phyloP scores from a whole-genome alignment of 2,329 filamentous ascomycete species.

The Fusarium anguioides region DNA sequence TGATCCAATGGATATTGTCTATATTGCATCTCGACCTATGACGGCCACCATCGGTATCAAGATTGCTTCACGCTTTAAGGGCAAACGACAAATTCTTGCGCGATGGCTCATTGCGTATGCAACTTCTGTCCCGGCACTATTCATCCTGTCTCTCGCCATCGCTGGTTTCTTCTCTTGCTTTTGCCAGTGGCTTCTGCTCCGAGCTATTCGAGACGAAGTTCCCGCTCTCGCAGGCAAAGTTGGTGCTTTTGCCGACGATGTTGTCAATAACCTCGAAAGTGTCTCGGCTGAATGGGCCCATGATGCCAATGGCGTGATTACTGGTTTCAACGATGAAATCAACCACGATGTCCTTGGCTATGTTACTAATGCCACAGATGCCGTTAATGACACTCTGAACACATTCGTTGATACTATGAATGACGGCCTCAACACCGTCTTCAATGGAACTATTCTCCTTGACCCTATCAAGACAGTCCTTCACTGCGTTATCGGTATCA shows the following conservation, averaged over 20 bases:
- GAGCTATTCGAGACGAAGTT: conserved; percentile 77
- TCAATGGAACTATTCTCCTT: conserved; percentile 84
- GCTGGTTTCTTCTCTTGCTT: conserved; percentile 85
- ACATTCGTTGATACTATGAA: conserved; percentile 83
- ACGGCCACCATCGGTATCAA: conserved; percentile 79
- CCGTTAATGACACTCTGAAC: conserved; percentile 88
- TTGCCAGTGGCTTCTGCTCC: conserved; percentile 84
- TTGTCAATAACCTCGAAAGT: conserved; percentile 77
- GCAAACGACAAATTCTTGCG: conserved; percentile 75
- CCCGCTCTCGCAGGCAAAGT: conserved; percentile 81
- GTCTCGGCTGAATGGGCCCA: conserved; percentile 81
- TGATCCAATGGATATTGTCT: conserved; percentile 88
- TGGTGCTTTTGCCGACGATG: conserved; percentile 80
- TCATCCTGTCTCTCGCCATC: conserved; percentile 83
- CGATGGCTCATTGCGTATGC: conserved; percentile 89
- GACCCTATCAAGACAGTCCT: conserved; percentile 83
- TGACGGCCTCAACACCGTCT: conserved; percentile 77
- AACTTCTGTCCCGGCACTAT: conserved; percentile 86
- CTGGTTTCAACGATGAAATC: conserved; percentile 76
- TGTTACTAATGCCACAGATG: conserved; percentile 83
- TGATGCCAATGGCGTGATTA: conserved; percentile 79
- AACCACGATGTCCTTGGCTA: conserved; percentile 89
- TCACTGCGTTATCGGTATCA: conserved; percentile 87
- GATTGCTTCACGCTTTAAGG: conserved; percentile 71
- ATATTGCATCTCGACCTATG: conserved; percentile 84